Percentiles rank a stretch among this genome's conserved stretches.
These are phyloP conservation scores for Aaosphaeria arxii DNA, from an alignment of 2,329 filamentous ascomycete species.

Conservation along the genomic window DNA sequence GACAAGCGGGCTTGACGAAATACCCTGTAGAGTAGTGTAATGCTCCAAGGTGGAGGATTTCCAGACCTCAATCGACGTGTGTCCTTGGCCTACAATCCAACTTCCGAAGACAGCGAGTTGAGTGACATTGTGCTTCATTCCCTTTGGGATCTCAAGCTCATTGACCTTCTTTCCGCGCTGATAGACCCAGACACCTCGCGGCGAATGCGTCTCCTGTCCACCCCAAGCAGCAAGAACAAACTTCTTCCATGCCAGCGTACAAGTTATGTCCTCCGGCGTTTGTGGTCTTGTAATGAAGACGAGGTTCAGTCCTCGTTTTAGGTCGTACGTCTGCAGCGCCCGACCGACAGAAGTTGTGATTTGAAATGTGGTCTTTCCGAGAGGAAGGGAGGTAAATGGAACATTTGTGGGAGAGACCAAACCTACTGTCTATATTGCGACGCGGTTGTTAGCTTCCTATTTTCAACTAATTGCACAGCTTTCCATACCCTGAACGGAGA, in stretches of 20 bases:
- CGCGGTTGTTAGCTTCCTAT: neutral
- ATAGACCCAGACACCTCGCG: constrained; percentile 82
- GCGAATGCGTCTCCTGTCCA: constrained; percentile 49
- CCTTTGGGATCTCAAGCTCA: constrained; percentile 67
- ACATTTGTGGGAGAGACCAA: constrained; percentile 87
- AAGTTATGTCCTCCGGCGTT: constrained; percentile 81
- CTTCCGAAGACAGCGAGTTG: constrained; percentile 81
- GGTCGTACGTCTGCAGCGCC: constrained; percentile 91
- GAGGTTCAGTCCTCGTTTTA: constrained; percentile 84
- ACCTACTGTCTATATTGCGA: constrained; percentile 69
- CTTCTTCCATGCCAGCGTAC: constrained; percentile 83
- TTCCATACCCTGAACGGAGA: constrained; percentile 79
- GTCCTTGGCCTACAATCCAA: constrained; percentile 81
- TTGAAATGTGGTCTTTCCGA: constrained; percentile 94
- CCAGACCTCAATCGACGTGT: constrained; percentile 82
- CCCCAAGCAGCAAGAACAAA: constrained; percentile 90
- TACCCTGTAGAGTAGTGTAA: constrained; percentile 73
- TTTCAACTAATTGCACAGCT: neutral
- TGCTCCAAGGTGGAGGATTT: constrained; percentile 80
- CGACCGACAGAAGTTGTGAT: constrained; percentile 92
- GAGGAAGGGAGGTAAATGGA: constrained; percentile 82
- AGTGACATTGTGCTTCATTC: constrained; percentile 67
- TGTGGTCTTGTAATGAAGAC: constrained; percentile 91
- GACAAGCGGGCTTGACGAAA: constrained; percentile 66
- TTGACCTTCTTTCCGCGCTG: constrained; percentile 83